Evolutionary conservation across 148 eudicot species (phyloP), one percentile per base, ranked within the genome.

Genomic region (Euryodendron excelsum): DNA sequence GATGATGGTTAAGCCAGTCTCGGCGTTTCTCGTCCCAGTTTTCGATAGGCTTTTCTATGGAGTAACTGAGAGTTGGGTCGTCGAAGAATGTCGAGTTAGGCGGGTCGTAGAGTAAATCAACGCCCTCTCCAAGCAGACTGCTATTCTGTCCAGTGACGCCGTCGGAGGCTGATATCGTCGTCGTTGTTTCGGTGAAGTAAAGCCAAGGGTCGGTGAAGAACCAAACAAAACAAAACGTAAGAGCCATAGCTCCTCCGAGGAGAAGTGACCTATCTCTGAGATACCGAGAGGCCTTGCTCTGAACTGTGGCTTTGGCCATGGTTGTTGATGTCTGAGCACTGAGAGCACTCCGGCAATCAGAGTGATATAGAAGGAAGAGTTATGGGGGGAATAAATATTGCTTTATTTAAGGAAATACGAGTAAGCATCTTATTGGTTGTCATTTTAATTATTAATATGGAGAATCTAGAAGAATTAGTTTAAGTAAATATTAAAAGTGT

Each of bases 21-120:
- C 39, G 17, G 27, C 87, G 39, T 50, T 77, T 81, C 33, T 66
- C 60, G 58, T 84, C 84, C 87, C 87, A 84, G 52, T 81, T 58
- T 0, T 60, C 4, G 3, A 84, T 62, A 0, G 78, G 83, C 1
- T 78, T 62, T 21, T 78, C 79, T 14, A 84, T 59, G 0, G 80
- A 67, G 65, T 78, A 78, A 31, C 75, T 70, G 5, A 78, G 52
- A 0, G 4, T 41, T 2, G 76, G 76, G 72, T 84, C 84, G 67
- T 84, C 87, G 52, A 81, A 81, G 77, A 81, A 84, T 0, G 84
- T 80, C 2, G 73, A 41, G 53, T 68, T 33, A 1, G n/a, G 13
- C 3, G 83, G 58, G 55, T 77, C 71, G 47, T 30, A 23, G 59
- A 1, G 39, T 53, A 31, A 52, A 18, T 52, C 75, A 0, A 18